Conservation (phyloP, 495 filamentous ascomycete genomes). For the Hyaloscypha variabilis region DNA sequence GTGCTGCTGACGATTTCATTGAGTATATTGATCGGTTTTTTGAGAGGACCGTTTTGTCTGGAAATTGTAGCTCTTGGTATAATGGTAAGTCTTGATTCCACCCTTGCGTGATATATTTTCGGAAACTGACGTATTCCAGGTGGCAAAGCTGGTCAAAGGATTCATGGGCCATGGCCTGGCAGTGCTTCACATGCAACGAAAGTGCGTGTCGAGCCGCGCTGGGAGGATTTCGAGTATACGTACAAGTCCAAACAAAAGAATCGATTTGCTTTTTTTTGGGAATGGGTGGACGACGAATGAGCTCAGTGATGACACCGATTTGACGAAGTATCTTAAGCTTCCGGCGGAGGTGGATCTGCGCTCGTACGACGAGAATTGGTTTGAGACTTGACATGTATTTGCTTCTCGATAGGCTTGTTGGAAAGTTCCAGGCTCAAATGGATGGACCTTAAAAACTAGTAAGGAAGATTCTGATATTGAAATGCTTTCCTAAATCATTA, state of each 20-base stretch:
- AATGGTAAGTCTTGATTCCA: no score
- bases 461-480: no score
- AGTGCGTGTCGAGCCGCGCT: slow-evolving; percentile 52
- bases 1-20: slow-evolving; percentile 57
- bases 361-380: slow-evolving; percentile 54
- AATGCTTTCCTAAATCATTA: no score
- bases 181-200: slow-evolving; percentile 52
- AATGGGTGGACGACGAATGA: slow-evolving; percentile 57
- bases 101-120: no score
- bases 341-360: slow-evolving; percentile 49
- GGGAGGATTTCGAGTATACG: slow-evolving; percentile 61
- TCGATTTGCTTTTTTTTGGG: slow-evolving; percentile 57
- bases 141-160: slow-evolving; percentile 45
- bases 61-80: slow-evolving; percentile 60
- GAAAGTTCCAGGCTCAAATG: no score
- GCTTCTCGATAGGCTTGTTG: no score
- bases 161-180: slow-evolving; percentile 58
- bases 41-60: slow-evolving; percentile 53
- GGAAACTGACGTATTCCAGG: no score
- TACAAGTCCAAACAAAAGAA: slow-evolving; percentile 48
- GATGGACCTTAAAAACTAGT: no score
- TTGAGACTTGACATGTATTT: no score
- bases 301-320: slow-evolving; percentile 37
- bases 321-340: slow-evolving; percentile 52
- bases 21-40: slow-evolving; percentile 57